Evolutionary conservation across 148 eudicot genomes (phyloP).

Genomic region (Fallopia convolvulus): DNA sequence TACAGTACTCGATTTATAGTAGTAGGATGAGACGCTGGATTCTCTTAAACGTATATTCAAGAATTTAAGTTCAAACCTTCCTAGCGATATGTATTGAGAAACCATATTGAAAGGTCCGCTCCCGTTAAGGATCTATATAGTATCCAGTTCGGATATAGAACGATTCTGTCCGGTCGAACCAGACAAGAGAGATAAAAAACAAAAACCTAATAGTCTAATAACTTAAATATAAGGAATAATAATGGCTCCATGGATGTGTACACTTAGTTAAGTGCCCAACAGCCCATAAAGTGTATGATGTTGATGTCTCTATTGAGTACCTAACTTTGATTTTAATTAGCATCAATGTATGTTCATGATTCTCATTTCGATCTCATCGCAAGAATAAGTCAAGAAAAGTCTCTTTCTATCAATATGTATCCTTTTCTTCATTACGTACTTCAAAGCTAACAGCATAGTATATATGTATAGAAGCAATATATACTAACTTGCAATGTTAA

Average conservation of each 20-base stretch:
- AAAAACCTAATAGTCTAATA: too few relatives aligned
- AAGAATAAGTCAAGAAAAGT: neutral
- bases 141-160: too few relatives aligned
- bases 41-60: too few relatives aligned
- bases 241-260: neutral
- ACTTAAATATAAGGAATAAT: neutral
- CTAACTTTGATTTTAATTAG: neutral
- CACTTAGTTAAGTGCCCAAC: neutral
- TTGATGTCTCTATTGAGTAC: neutral
- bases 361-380: neutral
- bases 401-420: neutral
- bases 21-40: too few relatives aligned
- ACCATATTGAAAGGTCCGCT: too few relatives aligned
- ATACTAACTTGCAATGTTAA: neutral
- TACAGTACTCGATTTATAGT: too few relatives aligned
- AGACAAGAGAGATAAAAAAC: too few relatives aligned
- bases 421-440: neutral
- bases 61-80: too few relatives aligned
- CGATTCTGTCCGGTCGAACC: too few relatives aligned
- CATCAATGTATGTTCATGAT: neutral
- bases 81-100: too few relatives aligned
- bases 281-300: slow-evolving; percentile 10
- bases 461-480: neutral
- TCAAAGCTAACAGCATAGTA: neutral
- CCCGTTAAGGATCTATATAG: too few relatives aligned